Conservation (phyloP, 164 flowering plant species). For the Sedum album region DNA sequence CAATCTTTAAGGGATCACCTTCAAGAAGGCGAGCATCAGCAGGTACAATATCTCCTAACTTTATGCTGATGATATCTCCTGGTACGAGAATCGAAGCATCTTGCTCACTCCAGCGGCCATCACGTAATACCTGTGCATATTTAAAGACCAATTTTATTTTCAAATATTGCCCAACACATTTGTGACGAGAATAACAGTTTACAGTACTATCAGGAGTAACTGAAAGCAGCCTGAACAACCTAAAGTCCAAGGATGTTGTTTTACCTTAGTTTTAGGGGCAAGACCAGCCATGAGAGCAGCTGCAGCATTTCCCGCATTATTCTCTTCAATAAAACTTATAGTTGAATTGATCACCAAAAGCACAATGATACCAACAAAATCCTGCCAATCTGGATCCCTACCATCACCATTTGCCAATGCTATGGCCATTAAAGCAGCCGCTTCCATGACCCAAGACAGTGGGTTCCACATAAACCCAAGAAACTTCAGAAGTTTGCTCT, state of each 20-base stretch:
- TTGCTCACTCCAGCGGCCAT: constrained; percentile 73
- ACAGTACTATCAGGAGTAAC: neutral
- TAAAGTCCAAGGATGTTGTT: neutral
- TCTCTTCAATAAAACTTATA: constrained; percentile 69
- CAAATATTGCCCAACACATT: neutral
- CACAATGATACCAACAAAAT: constrained; percentile 55
- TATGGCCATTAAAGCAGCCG: constrained; percentile 75
- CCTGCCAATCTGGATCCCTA: constrained; percentile 76
- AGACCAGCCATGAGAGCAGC: constrained; percentile 78
- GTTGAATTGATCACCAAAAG: constrained; percentile 63
- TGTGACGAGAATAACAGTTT: neutral
- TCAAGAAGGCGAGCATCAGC: constrained; percentile 86
- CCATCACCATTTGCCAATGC: constrained; percentile 62
- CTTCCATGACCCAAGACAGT: constrained; percentile 74
- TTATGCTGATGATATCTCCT: constrained; percentile 67
- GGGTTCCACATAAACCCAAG: constrained; percentile 87
- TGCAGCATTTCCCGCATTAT: constrained; percentile 79
- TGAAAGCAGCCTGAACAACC: neutral
- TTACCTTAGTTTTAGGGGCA: constrained; percentile 75
- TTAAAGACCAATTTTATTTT: neutral
- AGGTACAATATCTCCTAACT: constrained; percentile 68
- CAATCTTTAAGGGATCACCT: constrained; percentile 74
- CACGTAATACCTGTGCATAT: constrained; percentile 53
- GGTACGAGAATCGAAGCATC: constrained; percentile 71
- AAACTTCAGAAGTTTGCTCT: constrained; percentile 68